phyloP scores from a whole-genome alignment of 306 rosid species.

The Sphenostylis stenocarpa region DNA sequence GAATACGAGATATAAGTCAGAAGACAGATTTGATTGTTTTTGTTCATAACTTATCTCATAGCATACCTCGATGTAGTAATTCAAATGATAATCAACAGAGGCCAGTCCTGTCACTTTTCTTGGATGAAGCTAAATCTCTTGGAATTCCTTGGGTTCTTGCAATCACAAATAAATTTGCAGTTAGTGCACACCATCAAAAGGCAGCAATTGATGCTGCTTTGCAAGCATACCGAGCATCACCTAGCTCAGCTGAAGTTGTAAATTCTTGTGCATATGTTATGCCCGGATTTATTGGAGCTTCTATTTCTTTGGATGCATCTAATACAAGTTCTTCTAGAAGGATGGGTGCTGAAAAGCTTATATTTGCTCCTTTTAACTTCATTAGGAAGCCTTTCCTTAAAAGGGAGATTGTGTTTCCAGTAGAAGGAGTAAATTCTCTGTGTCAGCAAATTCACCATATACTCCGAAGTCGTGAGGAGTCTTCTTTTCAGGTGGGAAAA shows the following conservation, averaged over 20 bases:
- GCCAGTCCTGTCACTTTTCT: conserved; percentile 78
- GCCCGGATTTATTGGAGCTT: conserved; percentile 70
- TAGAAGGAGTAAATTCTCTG: conserved; percentile 76
- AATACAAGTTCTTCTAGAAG: conserved; percentile 50
- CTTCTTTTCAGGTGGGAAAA: conserved; percentile 73
- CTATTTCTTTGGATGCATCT: conserved; percentile 58
- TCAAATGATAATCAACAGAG: conserved; percentile 58
- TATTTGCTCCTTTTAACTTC: conserved; percentile 72
- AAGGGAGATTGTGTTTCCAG: conserved; percentile 78
- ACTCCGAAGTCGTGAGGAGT: conserved; percentile 73
- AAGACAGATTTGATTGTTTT: conserved; percentile 89
- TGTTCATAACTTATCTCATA: conserved; percentile 92
- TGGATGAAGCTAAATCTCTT: conserved; percentile 94
- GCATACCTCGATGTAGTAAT: conserved; percentile 67
- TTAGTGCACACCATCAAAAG: conserved; percentile 90
- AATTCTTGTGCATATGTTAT: conserved; percentile 87
- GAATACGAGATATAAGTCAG: conserved; percentile 77
- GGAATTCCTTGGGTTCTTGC: conserved; percentile 99
- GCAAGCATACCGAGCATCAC: conserved; percentile 75
- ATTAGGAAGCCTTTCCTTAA: conserved; percentile 75
- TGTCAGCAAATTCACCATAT: conserved; percentile 64
- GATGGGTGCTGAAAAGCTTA: conserved; percentile 57
- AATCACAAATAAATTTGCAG: conserved; percentile 90
- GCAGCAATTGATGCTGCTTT: conserved; percentile 76
- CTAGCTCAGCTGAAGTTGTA: conserved; percentile 62